phyloP scores from a whole-genome alignment of 371 early-diverging fungal genomes.

The Saksenaea oblongispora region DNA sequence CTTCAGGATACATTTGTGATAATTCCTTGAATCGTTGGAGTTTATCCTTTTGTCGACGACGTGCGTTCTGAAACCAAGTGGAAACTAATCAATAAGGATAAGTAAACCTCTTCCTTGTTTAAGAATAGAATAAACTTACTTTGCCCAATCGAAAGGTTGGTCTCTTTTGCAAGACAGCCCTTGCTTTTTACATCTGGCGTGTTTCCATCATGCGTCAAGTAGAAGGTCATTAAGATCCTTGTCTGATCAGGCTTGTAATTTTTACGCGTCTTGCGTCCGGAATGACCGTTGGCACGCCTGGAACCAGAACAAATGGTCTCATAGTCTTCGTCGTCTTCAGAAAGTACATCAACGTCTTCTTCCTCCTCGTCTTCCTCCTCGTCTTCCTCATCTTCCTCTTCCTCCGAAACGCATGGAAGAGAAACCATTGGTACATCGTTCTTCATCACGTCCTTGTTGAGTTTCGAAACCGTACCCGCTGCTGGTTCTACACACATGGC shows the following conservation, averaged over 20 bases:
- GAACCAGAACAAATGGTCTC: background rate
- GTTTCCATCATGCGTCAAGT: constrained; percentile 28
- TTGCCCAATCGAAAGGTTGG: constrained; percentile 29
- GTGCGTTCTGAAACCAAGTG: constrained; percentile 50
- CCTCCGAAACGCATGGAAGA: constrained; percentile 6
- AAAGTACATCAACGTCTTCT: constrained; percentile 4
- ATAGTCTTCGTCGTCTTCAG: constrained; percentile 14
- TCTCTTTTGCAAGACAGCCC: constrained; percentile 18
- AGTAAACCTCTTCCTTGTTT: background rate
- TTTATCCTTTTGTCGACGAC: constrained; percentile 35
- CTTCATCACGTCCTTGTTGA: background rate
- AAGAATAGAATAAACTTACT: constrained; percentile 19
- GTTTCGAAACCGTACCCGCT: background rate
- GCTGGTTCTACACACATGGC: background rate
- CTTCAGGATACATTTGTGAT: constrained; percentile 14
- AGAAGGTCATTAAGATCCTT: constrained; percentile 39
- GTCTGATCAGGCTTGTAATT: constrained; percentile 34
- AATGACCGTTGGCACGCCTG: constrained; percentile 3
- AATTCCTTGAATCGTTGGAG: constrained; percentile 25
- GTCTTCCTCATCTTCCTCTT: constrained; percentile 16
- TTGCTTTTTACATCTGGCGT: constrained; percentile 28
- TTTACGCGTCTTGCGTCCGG: constrained; percentile 28
- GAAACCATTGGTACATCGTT: background rate
- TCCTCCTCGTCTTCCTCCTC: constrained; percentile 16
- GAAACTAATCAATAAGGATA: constrained; percentile 23